phyloP scores from a whole-genome alignment of 176 grass and related monocot genomes.

The Raddia distichophylla region DNA sequence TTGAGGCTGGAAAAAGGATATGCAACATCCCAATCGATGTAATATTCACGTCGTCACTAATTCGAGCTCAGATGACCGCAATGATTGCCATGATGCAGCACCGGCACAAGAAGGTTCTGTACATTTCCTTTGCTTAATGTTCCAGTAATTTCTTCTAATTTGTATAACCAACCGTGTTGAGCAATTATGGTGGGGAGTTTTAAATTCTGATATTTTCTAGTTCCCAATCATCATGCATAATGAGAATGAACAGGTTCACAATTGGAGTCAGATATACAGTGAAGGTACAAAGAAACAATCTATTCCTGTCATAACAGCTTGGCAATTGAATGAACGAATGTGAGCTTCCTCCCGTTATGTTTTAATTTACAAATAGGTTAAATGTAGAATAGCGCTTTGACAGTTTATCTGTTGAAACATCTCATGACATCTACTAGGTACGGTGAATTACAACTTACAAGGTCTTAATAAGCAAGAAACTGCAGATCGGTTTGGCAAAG shows the following conservation, averaged over 20 bases:
- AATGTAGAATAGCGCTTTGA: neutral
- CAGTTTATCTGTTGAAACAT: neutral
- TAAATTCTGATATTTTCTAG: conserved; percentile 41
- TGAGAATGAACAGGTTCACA: conserved; percentile 68
- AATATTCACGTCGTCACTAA: conserved; percentile 83
- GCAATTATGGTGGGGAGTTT: neutral
- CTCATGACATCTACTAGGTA: conserved; percentile 52
- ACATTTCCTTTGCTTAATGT: neutral
- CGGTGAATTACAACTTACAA: conserved; percentile 93
- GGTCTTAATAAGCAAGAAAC: conserved; percentile 99
- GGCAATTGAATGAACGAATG: conserved; percentile 91
- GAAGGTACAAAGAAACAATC: conserved; percentile 87
- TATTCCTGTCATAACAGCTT: conserved; percentile 84
- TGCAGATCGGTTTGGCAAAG: conserved; percentile 77
- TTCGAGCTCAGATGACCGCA: conserved; percentile 96
- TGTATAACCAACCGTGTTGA: neutral
- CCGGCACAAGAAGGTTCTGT: conserved; percentile 65
- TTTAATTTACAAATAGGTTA: neutral
- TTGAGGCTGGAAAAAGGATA: conserved; percentile 96
- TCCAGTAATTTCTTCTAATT: neutral
- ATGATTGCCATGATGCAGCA: conserved; percentile 99
- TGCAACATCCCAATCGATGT: conserved; percentile 91
- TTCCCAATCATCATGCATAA: conserved; percentile 79
- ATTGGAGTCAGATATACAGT: conserved; percentile 84
- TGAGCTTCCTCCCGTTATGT: conserved; percentile 31